Evolutionary conservation across 495 filamentous ascomycete species (phyloP), one percentile per base, ranked within the genome.

Genomic region (Articulospora tetracladia): DNA sequence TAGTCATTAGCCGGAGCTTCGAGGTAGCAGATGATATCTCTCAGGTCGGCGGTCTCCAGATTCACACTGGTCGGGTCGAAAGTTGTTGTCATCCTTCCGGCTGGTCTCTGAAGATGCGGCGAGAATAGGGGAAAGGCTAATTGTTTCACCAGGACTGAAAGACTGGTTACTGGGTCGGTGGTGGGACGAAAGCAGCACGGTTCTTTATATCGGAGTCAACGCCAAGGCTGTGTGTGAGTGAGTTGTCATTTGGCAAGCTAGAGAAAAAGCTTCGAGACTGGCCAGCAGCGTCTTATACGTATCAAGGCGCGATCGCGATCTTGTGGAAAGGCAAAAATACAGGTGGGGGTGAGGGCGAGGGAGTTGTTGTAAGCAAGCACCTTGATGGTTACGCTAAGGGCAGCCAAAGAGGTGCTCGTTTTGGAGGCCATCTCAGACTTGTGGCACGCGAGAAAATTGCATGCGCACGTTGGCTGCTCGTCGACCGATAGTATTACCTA

Each of bases 1-100:
- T 78, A 89, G 13, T 77, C 77, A 66, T 89, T 89, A 7, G 74
- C 72, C 0, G 64, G 68, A 1, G 8, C 26, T 3, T 58, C 26
- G 19, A 67, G 46, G 34, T 55, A 67, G 22, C 65, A 67, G 39
- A 67, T 36, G 19, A 67, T 47, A 2, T 25, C 47, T 10, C 22
- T 24, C 3, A 58, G 60, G 55, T 63, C 60, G 3, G 58, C 61
- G 1, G 57, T 61, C 28, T 54, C 49, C 17, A 67, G 22, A 24
- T 67, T 58, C 53, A 67, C 64, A 51, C 15, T 52, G 13, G 50
- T 39, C 6, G 56, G 36, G 41, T 64, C 34, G 20, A 58, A 58
- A 24, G 48, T 55, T n/a, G 27, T n/a, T 6, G 25, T 26, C 47
- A 44, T 44, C 39, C n/a, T 44, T 7, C 3, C 39, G 17, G 17